phyloP scores from a whole-genome alignment of 108 stramenopile species.

The Poteriospumella lacustris region DNA sequence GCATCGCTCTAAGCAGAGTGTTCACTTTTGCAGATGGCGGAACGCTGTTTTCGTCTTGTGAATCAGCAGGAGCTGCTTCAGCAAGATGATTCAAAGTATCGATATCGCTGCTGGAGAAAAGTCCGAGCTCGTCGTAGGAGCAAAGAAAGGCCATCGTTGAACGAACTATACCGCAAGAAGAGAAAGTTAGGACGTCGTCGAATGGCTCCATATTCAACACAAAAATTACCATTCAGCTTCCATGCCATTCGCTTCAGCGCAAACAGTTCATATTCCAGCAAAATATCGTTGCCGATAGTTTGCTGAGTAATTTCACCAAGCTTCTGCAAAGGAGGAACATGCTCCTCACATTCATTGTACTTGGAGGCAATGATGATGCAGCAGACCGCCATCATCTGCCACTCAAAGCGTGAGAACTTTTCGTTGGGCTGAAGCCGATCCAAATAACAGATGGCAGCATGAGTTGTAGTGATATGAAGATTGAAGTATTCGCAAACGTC shows the following conservation, averaged over 20 bases:
- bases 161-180: conserved; percentile 4
- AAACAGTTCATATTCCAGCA: conserved; percentile 25
- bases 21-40: no score
- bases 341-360: conserved; percentile 24
- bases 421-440: conserved; percentile 27
- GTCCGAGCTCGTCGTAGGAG: background rate
- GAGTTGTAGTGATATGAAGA: conserved; percentile 20
- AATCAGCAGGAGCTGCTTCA: background rate
- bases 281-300: background rate
- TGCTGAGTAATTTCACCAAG: conserved; percentile 24
- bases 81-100: background rate
- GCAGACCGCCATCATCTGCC: conserved; percentile 27
- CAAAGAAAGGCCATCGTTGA: conserved; percentile 10
- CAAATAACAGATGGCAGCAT: conserved; percentile 17
- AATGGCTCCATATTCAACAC: background rate
- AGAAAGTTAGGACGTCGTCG: background rate
- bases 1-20: no score
- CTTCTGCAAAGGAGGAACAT: conserved; percentile 5
- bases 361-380: conserved; percentile 23
- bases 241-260: conserved; percentile 11
- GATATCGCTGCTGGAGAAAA: background rate
- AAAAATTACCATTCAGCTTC: conserved; percentile 27
- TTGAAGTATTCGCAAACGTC: conserved; percentile 21
- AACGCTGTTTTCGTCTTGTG: no score
- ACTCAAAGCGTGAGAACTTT: conserved; percentile 15